Evolutionary conservation across 75 land plant genomes (phyloP), one percentile per base, ranked within the genome.

Genomic region (Picea glauca): DNA sequence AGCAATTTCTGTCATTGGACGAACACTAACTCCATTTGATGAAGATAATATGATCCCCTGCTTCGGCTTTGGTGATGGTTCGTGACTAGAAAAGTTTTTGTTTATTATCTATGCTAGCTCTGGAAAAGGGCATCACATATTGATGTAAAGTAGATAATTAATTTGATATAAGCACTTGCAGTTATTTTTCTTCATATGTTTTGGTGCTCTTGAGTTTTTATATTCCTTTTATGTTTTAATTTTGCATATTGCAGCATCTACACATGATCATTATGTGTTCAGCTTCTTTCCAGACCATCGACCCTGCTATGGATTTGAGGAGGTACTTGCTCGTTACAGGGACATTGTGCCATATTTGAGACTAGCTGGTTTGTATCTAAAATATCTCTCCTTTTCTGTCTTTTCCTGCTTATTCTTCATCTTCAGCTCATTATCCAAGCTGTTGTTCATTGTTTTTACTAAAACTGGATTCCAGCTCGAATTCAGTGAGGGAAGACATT

Each of bases 61-160:
- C 75, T 94, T 91, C 80, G 98, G 98, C 59, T 94, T 94, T 83
- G 98, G 98, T 60, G 98, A 94, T 83, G 91, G 96, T 93, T 60
- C 0, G 63, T 70, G 50, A 9, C 50, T 70, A 70, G 33, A 70
- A 3, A 43, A 62, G 1, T 2, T 3, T 20, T 40, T 70, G 40
- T 43, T 20, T 21, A 70, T 43, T 43, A 20, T 20, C n/a, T 40
- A n/a, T 40, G 1, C 20, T 4, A 43, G 54, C 50, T 20, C n/a
- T n/a, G 9, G 13, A 0, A 70, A 70, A 8, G 43, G 11, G 13
- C 54, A 43, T 43, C n/a, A 70, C 11, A 79, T 33, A 78, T 77
- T 32, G 50, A 70, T 70, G 43, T 70, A 54, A 80, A 3, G 46
- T 64, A 38, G 8, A 20, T 75, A 75, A 50, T 30, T 67, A 30